Conservation (phyloP, 202 grass and related monocot species). For the Setaria italica region DNA sequence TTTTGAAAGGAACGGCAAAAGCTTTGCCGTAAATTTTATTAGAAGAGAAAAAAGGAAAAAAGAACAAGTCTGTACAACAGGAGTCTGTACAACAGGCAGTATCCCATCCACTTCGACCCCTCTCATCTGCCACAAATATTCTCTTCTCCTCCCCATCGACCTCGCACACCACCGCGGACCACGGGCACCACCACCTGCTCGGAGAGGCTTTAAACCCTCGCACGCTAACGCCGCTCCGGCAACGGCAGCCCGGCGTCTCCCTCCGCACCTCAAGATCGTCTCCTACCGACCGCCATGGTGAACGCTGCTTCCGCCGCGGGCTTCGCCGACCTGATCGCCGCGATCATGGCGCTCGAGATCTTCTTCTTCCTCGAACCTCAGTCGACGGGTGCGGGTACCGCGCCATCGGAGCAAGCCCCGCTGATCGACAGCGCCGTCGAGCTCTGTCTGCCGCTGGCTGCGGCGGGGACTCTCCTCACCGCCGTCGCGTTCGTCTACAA, state of each 20-base stretch:
- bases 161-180: too few relatives aligned
- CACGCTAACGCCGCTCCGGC: background rate
- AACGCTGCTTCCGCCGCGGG: background rate
- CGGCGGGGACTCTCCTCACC: background rate
- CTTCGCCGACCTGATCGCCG: background rate
- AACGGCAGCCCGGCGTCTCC: background rate
- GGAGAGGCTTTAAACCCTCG: background rate
- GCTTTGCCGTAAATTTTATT: too few relatives aligned
- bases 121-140: too few relatives aligned
- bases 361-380: background rate
- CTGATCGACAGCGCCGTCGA: background rate
- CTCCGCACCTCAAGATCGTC: background rate
- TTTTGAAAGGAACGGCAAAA: too few relatives aligned
- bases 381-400: background rate
- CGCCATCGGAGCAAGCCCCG: background rate
- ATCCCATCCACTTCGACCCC: too few relatives aligned
- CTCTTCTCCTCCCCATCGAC: too few relatives aligned
- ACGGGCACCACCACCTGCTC: background rate
- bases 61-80: too few relatives aligned
- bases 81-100: too few relatives aligned
- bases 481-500: background rate
- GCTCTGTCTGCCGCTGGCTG: background rate
- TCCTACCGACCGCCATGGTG: background rate
- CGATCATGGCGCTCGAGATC: background rate
- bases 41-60: too few relatives aligned